phyloP scores from a whole-genome alignment of 2,329 filamentous ascomycete genomes.

The Botrytis fabae region DNA sequence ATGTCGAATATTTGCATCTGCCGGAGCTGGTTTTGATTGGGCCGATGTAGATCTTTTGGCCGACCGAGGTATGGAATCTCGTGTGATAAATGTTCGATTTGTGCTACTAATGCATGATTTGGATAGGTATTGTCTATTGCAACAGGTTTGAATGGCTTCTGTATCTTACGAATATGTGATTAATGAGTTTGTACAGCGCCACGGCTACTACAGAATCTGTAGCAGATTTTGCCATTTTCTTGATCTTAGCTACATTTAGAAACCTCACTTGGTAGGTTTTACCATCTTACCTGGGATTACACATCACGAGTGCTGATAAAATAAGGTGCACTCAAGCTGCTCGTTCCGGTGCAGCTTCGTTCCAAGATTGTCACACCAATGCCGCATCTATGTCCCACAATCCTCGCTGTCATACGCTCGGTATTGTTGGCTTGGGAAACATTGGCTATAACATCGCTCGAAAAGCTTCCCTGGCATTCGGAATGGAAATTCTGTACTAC shows the following conservation, averaged over 20 bases:
- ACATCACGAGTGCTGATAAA: background rate
- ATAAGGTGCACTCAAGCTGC: slow-evolving; percentile 37
- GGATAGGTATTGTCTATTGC: slow-evolving; percentile 63
- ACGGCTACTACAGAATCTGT: slow-evolving; percentile 71
- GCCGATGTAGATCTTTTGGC: slow-evolving; percentile 61
- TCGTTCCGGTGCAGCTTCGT: slow-evolving; percentile 41
- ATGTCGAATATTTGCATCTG: slow-evolving; percentile 58
- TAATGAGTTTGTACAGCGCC: slow-evolving; percentile 45
- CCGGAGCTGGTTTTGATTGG: slow-evolving; percentile 65
- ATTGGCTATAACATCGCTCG: slow-evolving; percentile 63
- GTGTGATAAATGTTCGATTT: background rate
- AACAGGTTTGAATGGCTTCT: slow-evolving; percentile 48
- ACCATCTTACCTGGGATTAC: background rate
- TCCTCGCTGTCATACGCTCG: slow-evolving; percentile 60
- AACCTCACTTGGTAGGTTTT: slow-evolving; percentile 58
- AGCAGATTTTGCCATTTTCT: slow-evolving; percentile 68
- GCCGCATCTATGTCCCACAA: slow-evolving; percentile 63
- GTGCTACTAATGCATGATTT: background rate
- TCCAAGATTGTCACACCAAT: slow-evolving; percentile 59
- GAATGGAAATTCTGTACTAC: slow-evolving; percentile 66
- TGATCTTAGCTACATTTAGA: slow-evolving; percentile 69
- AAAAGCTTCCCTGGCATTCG: slow-evolving; percentile 59
- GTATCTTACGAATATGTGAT: background rate
- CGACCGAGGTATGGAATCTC: slow-evolving; percentile 46
- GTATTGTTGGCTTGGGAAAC: slow-evolving; percentile 69